Evolutionary conservation across 2,329 filamentous ascomycete species (phyloP), one percentile per base, ranked within the genome.

Genomic region (Penicillium sp.): DNA sequence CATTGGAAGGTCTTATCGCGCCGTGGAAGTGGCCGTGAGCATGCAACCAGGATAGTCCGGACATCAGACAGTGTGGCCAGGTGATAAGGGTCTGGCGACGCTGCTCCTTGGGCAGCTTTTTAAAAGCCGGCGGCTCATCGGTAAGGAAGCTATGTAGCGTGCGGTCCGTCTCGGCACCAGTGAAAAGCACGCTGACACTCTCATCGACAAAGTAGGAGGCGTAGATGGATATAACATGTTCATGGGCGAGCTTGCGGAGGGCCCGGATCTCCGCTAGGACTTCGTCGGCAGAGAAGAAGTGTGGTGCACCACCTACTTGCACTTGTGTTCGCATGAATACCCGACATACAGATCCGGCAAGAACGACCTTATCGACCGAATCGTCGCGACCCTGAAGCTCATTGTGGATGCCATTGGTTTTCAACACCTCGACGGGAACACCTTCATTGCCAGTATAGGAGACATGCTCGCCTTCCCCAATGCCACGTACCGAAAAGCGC

Each of bases 371-470:
- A 52, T 79, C 78, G 14, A 76, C 71, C 0, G 63, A 56, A 5
- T 64, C 59, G 27, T 64, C 63, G 3, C 60, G 62, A 4, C 76
- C 72, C 21, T 77, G 73, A 10, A 72, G 67, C 1, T 69, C 65
- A 13, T 70, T 64, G 4, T 66, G 55, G 14, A 77, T 67, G 4
- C 66, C 68, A 3, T 69, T 39, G n/a, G 27, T 80, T 13, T 83
- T 74, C 10, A 79, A 75, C 58, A 80, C 77, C 59, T 86, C 84
- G 58, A 87, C 75, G 0, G 85, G 84, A 5, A 87, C 79, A 37
- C 83, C 81, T 67, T 87, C 85, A 46, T 85, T 84, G 2, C 79
- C 74, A 0, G 80, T 82, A 69, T 85, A 87, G 37, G 81, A 79
- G 59, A 86, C 77, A 66, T 87, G 84, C 1, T 80, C 75, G 7